Evolutionary conservation across 805 yeast genomes (phyloP), one percentile per base, ranked within the genome.

Genomic region (Sugiyamaella boreocaroliniensis): DNA sequence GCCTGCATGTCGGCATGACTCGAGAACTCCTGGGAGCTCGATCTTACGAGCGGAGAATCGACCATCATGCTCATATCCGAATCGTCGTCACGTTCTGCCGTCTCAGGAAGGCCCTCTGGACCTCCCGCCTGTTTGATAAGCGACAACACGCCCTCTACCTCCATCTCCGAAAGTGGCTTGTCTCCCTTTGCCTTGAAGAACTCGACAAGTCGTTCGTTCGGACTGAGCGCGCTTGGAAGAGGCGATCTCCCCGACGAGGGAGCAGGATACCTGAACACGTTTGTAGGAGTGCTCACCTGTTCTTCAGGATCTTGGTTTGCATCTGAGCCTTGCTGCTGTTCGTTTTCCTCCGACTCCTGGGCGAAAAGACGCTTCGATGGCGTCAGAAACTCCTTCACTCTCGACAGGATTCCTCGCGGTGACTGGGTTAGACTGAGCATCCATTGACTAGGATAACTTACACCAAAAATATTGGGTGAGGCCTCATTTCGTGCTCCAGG

Each of bases 161-260:
- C 96, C 43, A 86, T 73, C 20, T 83, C 88, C 12, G 82, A 74
- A 55, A 88, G 71, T 4, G 92, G 89, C n/a, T 69, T 69, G 52
- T 81, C 78, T n/a, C 95, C 95, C 64, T 86, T 87, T 44, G 70
- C 72, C n/a, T 74, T 74, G 66, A 87, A 87, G 64, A 88, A 87
- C 29, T 76, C 79, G 11, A 89, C 83, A 47, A 87, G 68, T 32
- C 78, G 76, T 29, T 78, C 80, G 68, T 83, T 85, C 4, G 84
- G 82, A 26, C 51, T 43, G 15, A 22, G 18, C 1, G 16, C 40
- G 44, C 18, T 18, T 6, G 29, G 19, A 5, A 42, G 26, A 10
- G 48, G 37, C 11, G 46, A 22, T 29, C 15, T 40, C 6, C 18
- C 40, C 16, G 29, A 32, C 14, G 41, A 18, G 4, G 53, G 53